phyloP scores from a whole-genome alignment of 1,284 basidiomycete species.

The Trametes versicolor region DNA sequence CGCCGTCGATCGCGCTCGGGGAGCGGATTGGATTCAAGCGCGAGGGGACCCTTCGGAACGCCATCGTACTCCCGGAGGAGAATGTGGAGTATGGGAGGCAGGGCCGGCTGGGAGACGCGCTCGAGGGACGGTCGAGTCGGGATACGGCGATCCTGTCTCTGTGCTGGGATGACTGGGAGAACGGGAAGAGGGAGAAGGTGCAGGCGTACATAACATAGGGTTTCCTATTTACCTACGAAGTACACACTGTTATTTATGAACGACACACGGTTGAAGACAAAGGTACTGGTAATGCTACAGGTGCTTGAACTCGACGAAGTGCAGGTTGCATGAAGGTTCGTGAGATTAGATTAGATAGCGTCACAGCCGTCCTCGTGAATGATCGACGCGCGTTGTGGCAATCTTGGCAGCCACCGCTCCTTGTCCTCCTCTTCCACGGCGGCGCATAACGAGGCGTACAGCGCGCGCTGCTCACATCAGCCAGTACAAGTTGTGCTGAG shows the following conservation, averaged over 20 bases:
- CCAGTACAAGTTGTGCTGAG: slow-evolving; percentile 8
- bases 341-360: slow-evolving; percentile 15
- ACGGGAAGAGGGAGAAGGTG: slow-evolving; percentile 54
- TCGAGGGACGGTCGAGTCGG: slow-evolving; percentile 49
- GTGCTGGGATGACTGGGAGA: slow-evolving; percentile 76
- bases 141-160: slow-evolving; percentile 58
- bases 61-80: slow-evolving; percentile 50
- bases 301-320: too few relatives aligned
- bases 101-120: slow-evolving; percentile 44
- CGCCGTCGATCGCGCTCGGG: slow-evolving; percentile 59
- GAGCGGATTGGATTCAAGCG: slow-evolving; percentile 67
- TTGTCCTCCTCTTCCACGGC: not conserved
- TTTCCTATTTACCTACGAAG: too few relatives aligned
- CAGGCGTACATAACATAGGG: slow-evolving; percentile 20
- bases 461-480: not conserved
- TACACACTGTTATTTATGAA: too few relatives aligned
- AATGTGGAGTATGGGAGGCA: slow-evolving; percentile 41
- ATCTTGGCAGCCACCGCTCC: slow-evolving; percentile 21
- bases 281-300: too few relatives aligned
- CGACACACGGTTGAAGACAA: too few relatives aligned
- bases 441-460: not conserved
- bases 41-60: slow-evolving; percentile 67
- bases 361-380: slow-evolving; percentile 8
- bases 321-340: too few relatives aligned
- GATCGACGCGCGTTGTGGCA: slow-evolving; percentile 25